Conservation (phyloP, 1,284 basidiomycete genomes). For the Coniferiporia sulphurascens region DNA sequence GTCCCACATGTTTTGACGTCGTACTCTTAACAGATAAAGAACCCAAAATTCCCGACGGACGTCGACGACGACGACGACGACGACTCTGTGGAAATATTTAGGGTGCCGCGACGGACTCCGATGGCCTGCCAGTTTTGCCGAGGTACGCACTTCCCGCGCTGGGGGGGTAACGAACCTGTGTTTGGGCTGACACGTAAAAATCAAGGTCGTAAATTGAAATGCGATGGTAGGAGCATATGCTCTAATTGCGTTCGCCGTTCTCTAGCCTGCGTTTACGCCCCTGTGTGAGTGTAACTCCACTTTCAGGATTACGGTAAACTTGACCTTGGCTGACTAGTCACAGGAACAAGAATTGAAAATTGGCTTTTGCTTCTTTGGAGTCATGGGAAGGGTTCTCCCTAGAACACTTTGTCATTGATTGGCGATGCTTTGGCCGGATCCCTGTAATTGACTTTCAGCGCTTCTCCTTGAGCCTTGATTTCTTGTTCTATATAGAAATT, state of each 20-base stretch:
- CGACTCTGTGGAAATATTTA: slow-evolving; percentile 9
- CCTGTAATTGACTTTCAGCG: neutral
- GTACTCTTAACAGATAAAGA: neutral
- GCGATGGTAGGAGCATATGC: slow-evolving; percentile 19
- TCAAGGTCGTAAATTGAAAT: slow-evolving; percentile 20
- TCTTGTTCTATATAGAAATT: neutral
- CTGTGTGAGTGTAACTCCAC: slow-evolving; percentile 15
- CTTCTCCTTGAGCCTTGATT: neutral
- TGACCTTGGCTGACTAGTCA: neutral
- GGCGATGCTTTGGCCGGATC: neutral
- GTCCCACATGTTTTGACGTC: neutral
- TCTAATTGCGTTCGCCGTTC: slow-evolving; percentile 18
- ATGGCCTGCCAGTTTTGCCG: slow-evolving; percentile 21
- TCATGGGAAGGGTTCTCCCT: neutral
- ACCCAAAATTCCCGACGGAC: neutral
- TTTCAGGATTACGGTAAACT: neutral
- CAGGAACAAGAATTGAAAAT: slow-evolving; percentile 1
- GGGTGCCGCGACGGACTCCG: slow-evolving; percentile 19
- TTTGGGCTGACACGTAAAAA: neutral
- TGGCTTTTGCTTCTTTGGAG: neutral
- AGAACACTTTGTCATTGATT: neutral
- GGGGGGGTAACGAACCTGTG: neutral
- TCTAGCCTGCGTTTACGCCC: slow-evolving; percentile 18
- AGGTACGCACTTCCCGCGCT: slow-evolving; percentile 5
- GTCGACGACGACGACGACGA: slow-evolving; percentile 14